Conservation (phyloP, 164 flowering plant genomes). For the Santalum album region DNA sequence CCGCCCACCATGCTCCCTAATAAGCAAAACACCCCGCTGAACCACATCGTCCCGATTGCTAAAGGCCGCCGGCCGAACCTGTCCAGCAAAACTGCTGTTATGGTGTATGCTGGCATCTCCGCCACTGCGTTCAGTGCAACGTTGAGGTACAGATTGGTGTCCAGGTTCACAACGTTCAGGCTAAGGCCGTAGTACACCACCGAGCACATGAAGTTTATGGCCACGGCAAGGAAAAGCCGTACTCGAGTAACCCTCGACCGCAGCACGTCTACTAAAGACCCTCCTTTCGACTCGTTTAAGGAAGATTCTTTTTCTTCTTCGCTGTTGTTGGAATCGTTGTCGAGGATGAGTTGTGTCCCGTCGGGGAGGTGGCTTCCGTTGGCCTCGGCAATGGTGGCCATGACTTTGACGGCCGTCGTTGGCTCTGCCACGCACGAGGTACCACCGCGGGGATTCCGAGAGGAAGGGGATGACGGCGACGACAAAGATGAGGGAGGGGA, state of each 20-base stretch:
- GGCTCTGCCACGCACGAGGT: constrained; percentile 54
- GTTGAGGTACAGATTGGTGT: constrained; percentile 66
- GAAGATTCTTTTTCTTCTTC: constrained; percentile 1
- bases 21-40: constrained; percentile 69
- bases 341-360: constrained; percentile 41
- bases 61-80: constrained; percentile 63
- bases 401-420: constrained; percentile 46
- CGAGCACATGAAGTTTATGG: constrained; percentile 49
- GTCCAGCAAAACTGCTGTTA: constrained; percentile 62
- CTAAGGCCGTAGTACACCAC: constrained; percentile 86
- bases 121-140: constrained; percentile 68
- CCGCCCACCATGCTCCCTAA: constrained; percentile 30
- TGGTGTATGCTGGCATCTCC: constrained; percentile 74
- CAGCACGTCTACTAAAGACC: constrained; percentile 56
- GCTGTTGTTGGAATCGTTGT: constrained; percentile 21
- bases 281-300: constrained; percentile 10
- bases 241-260: constrained; percentile 45
- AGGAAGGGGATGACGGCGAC: constrained; percentile 52
- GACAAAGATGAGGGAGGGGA: constrained; percentile 61
- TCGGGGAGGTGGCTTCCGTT: constrained; percentile 52
- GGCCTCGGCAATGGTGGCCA: constrained; percentile 51
- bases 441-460: constrained; percentile 89
- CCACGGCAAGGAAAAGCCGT: constrained; percentile 50
- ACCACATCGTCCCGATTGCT: constrained; percentile 60
- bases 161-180: constrained; percentile 78